Conservation (phyloP, 805 yeast species). For the Starmerella ratchasimensis region DNA sequence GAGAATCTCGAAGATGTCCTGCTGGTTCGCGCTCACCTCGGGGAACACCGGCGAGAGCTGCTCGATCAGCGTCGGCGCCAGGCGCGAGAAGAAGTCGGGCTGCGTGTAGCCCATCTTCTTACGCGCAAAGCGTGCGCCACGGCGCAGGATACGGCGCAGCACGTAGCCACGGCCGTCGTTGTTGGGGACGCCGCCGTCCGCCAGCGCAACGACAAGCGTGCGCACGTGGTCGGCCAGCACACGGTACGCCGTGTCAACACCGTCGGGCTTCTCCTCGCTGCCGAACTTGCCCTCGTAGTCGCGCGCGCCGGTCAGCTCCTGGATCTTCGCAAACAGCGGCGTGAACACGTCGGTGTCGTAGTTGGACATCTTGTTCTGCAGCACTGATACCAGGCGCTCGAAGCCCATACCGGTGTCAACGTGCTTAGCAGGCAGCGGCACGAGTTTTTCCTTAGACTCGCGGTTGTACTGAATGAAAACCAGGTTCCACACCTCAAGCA, state of each 20-base stretch:
- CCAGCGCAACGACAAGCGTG: slow-evolving; percentile 86
- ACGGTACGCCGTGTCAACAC: slow-evolving; percentile 95
- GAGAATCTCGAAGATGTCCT: slow-evolving; percentile 73
- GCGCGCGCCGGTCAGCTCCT: slow-evolving; percentile 86
- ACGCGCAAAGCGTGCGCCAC: slow-evolving; percentile 95
- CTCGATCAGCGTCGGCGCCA: slow-evolving; percentile 83
- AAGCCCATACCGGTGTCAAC: slow-evolving; percentile 98
- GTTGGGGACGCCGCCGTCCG: slow-evolving; percentile 99
- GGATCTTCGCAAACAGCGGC: slow-evolving; percentile 74
- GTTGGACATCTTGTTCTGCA: slow-evolving; percentile 83
- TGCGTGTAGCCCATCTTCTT: slow-evolving; percentile 93
- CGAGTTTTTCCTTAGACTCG: slow-evolving; percentile 71
- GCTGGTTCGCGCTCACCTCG: slow-evolving; percentile 59
- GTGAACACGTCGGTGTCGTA: slow-evolving; percentile 95
- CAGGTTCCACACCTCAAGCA: slow-evolving; percentile 93
- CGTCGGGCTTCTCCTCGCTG: slow-evolving; percentile 68
- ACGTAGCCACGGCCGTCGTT: slow-evolving; percentile 99
- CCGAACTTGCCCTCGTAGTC: slow-evolving; percentile 89
- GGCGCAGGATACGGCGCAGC: slow-evolving; percentile 86
- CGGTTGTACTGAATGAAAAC: slow-evolving; percentile 96
- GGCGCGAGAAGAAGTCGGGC: slow-evolving; percentile 81
- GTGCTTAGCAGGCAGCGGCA: slow-evolving; percentile 82
- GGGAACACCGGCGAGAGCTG: slow-evolving; percentile 87
- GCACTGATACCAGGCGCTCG: slow-evolving; percentile 87
- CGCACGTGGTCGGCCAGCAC: slow-evolving; percentile 98